Base-by-base conservation (phyloP, 2,329 filamentous ascomycete species). In the Metarhizium robertsii region DNA sequence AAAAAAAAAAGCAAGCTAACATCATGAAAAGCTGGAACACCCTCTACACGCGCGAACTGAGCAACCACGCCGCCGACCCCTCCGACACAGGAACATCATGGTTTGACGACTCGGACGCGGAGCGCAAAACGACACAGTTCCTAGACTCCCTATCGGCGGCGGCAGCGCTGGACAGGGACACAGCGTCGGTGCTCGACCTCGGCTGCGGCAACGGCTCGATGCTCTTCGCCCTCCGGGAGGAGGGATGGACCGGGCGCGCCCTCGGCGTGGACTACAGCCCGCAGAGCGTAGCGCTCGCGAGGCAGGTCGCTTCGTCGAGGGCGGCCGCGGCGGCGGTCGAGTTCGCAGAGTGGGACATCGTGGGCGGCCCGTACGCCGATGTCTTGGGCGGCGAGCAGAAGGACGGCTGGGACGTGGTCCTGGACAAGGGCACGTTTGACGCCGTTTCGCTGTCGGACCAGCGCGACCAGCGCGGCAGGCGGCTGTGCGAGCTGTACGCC, bases 371-470 rank as follows among this genome's bases (percentile, higher is more conserved):
- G 2, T 65, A 72, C 38, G 57, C 61, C 0, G 62, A 68, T 0
- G 73, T 79, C 2, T 62, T 68, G 29, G 57, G 56, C 18, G 62
- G 63, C 10, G 25, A 56, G 2, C 62, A 69, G 36, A 62, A 62
- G 0, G 68, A 69, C 0, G 88, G 88, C 1, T 97, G 92, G 74
- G 91, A 97, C 70, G 83, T 96, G 0, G 86, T 96, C 0, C 80
- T 96, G n/a, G 94, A 99, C 72, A 99, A 99, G 73, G 94, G 94
- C 48, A 99, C 94, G 0, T 99, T 97, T 69, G 94, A 99, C 75
- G 94, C 94, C 11, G 87, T 99, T 38, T 91, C 85, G 52, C 75
- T 97, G n/a, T 82, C 79, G 53, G 77, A 78, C 55, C 83, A 85
- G 42, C 79, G 87, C 54, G 25, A 25, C 3, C 3, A 4, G 25